phyloP scores from a whole-genome alignment of 129 eudicot species.

The Oenanthe sinensis region DNA sequence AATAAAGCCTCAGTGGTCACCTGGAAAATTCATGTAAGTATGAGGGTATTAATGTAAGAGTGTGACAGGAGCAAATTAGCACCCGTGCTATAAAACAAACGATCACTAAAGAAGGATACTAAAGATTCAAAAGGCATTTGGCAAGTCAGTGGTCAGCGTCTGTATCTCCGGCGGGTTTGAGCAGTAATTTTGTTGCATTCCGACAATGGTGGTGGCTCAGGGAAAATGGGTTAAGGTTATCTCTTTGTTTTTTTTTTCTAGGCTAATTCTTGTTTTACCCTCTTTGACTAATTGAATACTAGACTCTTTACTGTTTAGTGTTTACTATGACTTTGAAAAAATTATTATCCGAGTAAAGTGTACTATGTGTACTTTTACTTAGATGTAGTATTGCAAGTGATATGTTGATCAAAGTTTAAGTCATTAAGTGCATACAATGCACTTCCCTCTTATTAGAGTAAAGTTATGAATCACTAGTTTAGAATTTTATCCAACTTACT shows the following conservation, averaged over 20 bases:
- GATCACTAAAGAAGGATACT: too few relatives aligned
- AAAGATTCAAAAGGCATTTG: not conserved
- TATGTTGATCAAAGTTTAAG: too few relatives aligned
- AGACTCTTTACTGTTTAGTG: not conserved
- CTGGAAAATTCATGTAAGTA: not conserved
- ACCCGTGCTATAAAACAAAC: not conserved
- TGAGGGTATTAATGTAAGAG: not conserved
- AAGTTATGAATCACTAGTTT: too few relatives aligned
- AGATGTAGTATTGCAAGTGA: too few relatives aligned
- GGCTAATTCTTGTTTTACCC: conserved; percentile 3
- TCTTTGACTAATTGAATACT: not conserved
- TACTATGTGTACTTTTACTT: too few relatives aligned
- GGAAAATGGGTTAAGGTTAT: conserved; percentile 79
- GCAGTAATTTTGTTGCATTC: not conserved
- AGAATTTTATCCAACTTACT: too few relatives aligned
- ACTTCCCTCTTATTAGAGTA: too few relatives aligned
- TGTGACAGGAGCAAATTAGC: not conserved
- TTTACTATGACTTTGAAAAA: too few relatives aligned
- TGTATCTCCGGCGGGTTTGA: not conserved
- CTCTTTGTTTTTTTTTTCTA: not conserved
- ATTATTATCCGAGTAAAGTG: too few relatives aligned
- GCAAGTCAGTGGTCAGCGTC: not conserved
- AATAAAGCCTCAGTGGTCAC: too few relatives aligned
- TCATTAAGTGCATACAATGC: too few relatives aligned
- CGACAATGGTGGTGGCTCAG: conserved; percentile 26